Evolutionary conservation across 495 filamentous ascomycete genomes (phyloP), one percentile per base, ranked within the genome.

Genomic region (Penicillium turbatum): DNA sequence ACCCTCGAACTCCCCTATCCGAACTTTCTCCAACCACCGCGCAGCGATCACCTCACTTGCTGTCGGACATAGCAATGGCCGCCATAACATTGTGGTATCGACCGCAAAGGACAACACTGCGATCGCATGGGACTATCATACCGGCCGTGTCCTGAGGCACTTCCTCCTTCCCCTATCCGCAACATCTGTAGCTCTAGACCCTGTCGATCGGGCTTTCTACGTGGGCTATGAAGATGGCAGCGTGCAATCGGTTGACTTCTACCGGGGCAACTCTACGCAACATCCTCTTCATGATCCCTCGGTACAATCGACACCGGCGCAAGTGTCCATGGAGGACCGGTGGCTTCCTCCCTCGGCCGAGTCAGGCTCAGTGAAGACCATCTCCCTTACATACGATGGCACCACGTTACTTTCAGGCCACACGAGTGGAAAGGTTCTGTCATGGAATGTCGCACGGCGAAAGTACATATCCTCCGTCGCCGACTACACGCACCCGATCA

Each of bases 121-220:
- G 55, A 84, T 93, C 55, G 79, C 89, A 49, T 98, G 93, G 93
- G 88, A 96, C 65, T 93, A 92, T 63, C 81, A 85, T 26, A 88
- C 80, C 1, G 90, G 90, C 32, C 76, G 77, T 27, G 75, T 82
- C 19, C 67, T 97, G 51, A 84, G 90, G 54, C 96, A 90, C 15
- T 85, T 88, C 56, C 76, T 97, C 16, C 80, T 96, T 42, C 79
- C 87, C 2, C 77, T 75, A n/a, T 76, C 79, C 19, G 88, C 92
- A 15, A 73, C 83, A 24, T 90, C 85, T 56, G 61, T 96, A 24
- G 76, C 81, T 8, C 70, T 97, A 5, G 93, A 98, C 65, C 88
- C 92, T 2, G 86, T 85, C 40, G 86, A 93, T 48, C 81, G 93
- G 35, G 90, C 86, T 10, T 79, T 89, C 53, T 97, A 88, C 63